Base-by-base conservation (phyloP, 805 yeast species). In the Dipodascus geniculatus region DNA sequence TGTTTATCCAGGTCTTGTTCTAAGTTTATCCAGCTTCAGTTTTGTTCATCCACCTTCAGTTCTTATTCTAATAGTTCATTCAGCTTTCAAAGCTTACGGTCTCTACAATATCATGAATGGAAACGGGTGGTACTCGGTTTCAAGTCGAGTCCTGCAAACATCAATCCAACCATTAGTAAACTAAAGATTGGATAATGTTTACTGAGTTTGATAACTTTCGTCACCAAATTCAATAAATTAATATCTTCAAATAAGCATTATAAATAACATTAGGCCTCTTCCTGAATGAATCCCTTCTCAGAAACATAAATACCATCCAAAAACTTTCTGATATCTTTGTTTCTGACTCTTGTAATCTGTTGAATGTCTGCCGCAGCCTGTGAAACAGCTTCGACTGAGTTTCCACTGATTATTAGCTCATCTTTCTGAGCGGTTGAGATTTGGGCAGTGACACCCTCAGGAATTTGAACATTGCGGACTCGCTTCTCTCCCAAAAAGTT, bases 321-420 rank as follows among this genome's bases (percentile, higher is more conserved):
- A 83, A 90, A 90, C 82, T 90, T 90, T 79, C 97, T 86, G 88
- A 90, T 90, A 90, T 90, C 97, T 88, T 90, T 90, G 90, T 90
- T 89, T 81, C 95, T 86, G 73, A 87, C 96, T 75, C 91, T 83
- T 81, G 96, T 88, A 75, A 83, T 82, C 80, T 89, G 96, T 78
- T 89, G 96, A 68, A 90, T 80, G 71, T 87, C 96, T 69, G 97
- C 97, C 75, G 95, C 90, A 71, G 87, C 85, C 79, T 89, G 97
- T 62, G 96, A 90, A 65, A 89, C 97, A 70, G 82, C 86, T 78
- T 89, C 96, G 68, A 87, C 80, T 59, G 96, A 89, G 89, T 87
- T 88, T 78, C 97, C 98, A 63, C 81, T 73, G 69, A 90, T 79
- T 63, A 85, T 75, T 68, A 90, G 80, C 81, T 90, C 97, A 75